These are phyloP conservation scores for Rhynchosporium agropyri DNA, from an alignment of 2,329 filamentous ascomycete genomes.

Conservation along the genomic window DNA sequence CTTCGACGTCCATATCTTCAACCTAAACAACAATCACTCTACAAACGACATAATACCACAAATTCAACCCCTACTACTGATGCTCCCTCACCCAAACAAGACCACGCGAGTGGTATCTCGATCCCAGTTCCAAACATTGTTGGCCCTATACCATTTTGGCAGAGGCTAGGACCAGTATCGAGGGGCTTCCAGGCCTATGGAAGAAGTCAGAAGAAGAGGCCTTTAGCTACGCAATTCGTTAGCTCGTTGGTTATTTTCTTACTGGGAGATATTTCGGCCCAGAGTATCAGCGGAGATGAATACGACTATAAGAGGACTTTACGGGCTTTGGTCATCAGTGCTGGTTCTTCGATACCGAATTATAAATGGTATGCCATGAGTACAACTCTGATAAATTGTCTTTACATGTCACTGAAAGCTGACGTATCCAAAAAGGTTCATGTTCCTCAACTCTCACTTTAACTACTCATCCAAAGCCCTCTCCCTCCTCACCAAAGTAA, in stretches of 20 bases:
- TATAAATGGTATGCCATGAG: constrained; percentile 72
- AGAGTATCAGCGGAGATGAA: constrained; percentile 62
- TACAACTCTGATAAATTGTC: background rate
- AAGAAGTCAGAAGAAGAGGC: constrained; percentile 69
- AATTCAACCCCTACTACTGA: constrained; percentile 22
- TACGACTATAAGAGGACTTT: constrained; percentile 72
- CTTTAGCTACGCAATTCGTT: constrained; percentile 77
- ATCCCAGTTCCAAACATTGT: constrained; percentile 50
- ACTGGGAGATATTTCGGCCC: constrained; percentile 75
- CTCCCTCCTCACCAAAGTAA: constrained; percentile 75
- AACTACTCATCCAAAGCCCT: constrained; percentile 76
- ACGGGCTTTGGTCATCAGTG: constrained; percentile 75
- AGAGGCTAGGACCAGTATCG: constrained; percentile 60
- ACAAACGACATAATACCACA: constrained; percentile 30
- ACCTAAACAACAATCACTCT: constrained; percentile 26
- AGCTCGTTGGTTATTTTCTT: constrained; percentile 79
- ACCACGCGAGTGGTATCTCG: constrained; percentile 37
- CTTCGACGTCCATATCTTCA: constrained; percentile 33
- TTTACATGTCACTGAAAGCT: background rate
- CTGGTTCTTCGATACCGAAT: constrained; percentile 71
- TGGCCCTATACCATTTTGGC: constrained; percentile 51
- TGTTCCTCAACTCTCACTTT: constrained; percentile 79
- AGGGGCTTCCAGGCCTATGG: constrained; percentile 62
- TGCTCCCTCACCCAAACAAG: constrained; percentile 24
- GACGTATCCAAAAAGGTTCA: constrained; percentile 58